A percentile compares a stretch with the other conserved stretches of the same genome.
Evolutionary conservation across 176 grass and related monocot species (phyloP).

Genomic region (Oryza nivara): DNA sequence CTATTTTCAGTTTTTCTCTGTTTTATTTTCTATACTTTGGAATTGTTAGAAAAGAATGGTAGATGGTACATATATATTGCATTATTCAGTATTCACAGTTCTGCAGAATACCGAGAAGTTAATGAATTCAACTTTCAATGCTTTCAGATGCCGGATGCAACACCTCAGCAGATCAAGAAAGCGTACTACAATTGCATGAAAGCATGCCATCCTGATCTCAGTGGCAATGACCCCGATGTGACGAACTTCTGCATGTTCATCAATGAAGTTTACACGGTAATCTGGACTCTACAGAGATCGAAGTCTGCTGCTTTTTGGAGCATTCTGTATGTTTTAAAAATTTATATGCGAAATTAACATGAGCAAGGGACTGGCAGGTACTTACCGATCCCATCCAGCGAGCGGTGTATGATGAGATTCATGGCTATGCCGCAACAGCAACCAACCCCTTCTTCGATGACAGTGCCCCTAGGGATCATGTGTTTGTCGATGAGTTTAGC

Average conservation of each 20-base stretch:
- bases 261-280: slow-evolving; percentile 94
- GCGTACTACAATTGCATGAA: slow-evolving; percentile 99
- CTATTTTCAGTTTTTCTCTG: background rate
- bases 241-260: slow-evolving; percentile 99
- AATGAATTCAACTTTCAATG: background rate
- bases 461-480: slow-evolving; percentile 75
- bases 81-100: background rate
- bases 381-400: slow-evolving; percentile 91
- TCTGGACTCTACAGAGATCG: background rate
- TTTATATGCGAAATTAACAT: slow-evolving; percentile 38
- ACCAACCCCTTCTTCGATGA: slow-evolving; percentile 91
- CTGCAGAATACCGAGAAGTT: background rate
- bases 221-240: slow-evolving; percentile 87
- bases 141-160: slow-evolving; percentile 92
- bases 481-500: slow-evolving; percentile 96
- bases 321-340: background rate
- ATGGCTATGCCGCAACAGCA: slow-evolving; percentile 77
- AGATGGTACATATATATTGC: background rate
- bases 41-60: slow-evolving; percentile 1
- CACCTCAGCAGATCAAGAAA: slow-evolving; percentile 91
- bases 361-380: slow-evolving; percentile 56
- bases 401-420: slow-evolving; percentile 91
- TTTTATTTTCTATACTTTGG: background rate
- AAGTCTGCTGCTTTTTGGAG: slow-evolving; percentile 2
- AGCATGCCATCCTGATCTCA: slow-evolving; percentile 90